Percentiles rank a stretch among this genome's conserved stretches.
phyloP scores from a whole-genome alignment of 169 alveolate species.

The Cryptosporidium parvum region DNA sequence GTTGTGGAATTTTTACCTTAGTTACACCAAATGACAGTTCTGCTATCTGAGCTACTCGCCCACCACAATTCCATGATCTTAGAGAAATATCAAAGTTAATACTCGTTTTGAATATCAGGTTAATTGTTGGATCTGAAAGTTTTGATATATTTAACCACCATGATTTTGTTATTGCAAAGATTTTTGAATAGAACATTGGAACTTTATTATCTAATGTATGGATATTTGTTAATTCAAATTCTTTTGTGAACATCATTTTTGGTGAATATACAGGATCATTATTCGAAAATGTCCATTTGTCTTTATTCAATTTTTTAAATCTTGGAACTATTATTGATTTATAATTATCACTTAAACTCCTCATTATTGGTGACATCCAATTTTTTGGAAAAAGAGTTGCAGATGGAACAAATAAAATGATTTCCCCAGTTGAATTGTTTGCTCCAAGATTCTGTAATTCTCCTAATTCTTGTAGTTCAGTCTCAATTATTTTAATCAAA shows the following conservation, averaged over 20 bases:
- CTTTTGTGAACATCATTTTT: constrained; percentile 42
- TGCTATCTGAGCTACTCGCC: constrained; percentile 14
- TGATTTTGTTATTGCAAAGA: constrained; percentile 32
- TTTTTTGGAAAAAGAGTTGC: constrained; percentile 50
- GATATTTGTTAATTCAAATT: constrained; percentile 32
- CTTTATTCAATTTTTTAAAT: constrained; percentile 4
- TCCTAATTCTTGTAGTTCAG: constrained; percentile 47
- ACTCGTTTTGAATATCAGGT: constrained; percentile 16
- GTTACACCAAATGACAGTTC: constrained; percentile 29
- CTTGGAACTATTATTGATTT: constrained; percentile 33
- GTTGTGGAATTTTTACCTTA: constrained; percentile 24
- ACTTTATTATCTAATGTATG: constrained; percentile 33
- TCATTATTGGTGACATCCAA: constrained; percentile 66
- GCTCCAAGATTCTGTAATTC: constrained; percentile 57
- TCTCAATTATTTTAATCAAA: constrained; percentile 50
- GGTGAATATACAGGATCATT: constrained; percentile 43
- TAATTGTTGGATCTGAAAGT: constrained; percentile 58
- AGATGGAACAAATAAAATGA: constrained; percentile 24
- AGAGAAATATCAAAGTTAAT: constrained; percentile 62
- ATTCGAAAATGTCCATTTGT: constrained; percentile 32
- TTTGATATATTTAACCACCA: constrained; percentile 50
- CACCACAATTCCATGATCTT: constrained; percentile 69
- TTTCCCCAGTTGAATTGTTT: constrained; percentile 29
- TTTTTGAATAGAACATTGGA: constrained; percentile 37
- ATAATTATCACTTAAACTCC: constrained; percentile 42